Base-by-base conservation (phyloP, 805 yeast genomes). In the Zygosaccharomyces kombuchaensis region DNA sequence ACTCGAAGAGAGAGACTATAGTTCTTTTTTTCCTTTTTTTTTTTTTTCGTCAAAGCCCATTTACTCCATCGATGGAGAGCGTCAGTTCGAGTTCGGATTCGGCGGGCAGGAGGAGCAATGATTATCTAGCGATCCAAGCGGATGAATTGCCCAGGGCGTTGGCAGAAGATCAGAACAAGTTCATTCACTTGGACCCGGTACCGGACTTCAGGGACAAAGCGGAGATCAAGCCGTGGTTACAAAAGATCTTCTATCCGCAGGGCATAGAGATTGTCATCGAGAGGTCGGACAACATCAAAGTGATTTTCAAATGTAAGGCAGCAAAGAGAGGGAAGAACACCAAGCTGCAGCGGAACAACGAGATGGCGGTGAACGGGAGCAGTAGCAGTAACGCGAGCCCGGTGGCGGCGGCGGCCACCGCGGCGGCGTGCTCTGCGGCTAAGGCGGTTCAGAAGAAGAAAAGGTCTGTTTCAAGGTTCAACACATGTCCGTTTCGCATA, bases 181-280 rank as follows among this genome's bases (percentile, higher is more conserved):
- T 64, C 30, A 65, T 66, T 27, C 70, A 66, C 56, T 46, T 66
- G 40, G 70, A 66, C 48, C 68, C 70, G 6, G 60, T 66, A 32
- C 70, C 70, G 6, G 55, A 64, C 44, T 72, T 74, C 55, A 55
- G 62, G 29, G 72, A 70, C 45, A 76, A 71, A 52, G 63, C 71
- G 25, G 75, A 72, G 19, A 78, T 81, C 51, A 81, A 81, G 58
- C 84, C 85, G 4, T 80, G 85, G 84, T 61, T 81, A 42, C 78
- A 71, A 52, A 63, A 69, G 40, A 71, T 78, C 45, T 66, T 73
- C 40, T 64, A 66, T n/a, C 62, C 69, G 6, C 71, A 70, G 50
- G 81, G 82, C 4, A 73, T 78, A 34, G 72, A 72, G 44, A 69
- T 81, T 9, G 85, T 78, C 12, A 80, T 81, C 45, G 85, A 79